Percentiles rank a stretch among this genome's conserved stretches.
Conservation (phyloP, 1,139 yeast genomes). For the Diutina catenulata region DNA sequence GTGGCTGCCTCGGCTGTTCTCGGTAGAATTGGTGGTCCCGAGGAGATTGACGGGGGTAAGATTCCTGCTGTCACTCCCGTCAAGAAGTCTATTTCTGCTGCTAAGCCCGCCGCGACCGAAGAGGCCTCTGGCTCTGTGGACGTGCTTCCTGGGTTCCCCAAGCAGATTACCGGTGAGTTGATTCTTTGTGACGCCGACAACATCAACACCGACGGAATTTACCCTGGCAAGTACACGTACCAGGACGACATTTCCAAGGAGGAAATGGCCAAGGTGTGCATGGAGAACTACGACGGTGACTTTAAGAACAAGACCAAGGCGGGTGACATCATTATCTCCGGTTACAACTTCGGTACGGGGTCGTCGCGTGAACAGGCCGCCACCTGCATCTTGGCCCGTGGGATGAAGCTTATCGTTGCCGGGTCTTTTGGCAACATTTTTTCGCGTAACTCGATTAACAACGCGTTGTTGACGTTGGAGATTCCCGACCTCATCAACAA, state of each 20-base stretch:
- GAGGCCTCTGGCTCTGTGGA: constrained; percentile 40
- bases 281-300: constrained; percentile 95
- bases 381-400: constrained; percentile 89
- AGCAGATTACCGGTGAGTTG: constrained; percentile 76
- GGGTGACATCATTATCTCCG: constrained; percentile 83
- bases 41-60: constrained; percentile 54
- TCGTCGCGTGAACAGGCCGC: constrained; percentile 99
- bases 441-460: constrained; percentile 89
- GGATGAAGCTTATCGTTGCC: constrained; percentile 83
- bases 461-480: constrained; percentile 86
- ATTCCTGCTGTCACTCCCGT: constrained; percentile 38
- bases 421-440: constrained; percentile 97
- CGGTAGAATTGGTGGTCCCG: constrained; percentile 91
- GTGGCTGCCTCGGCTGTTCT: constrained; percentile 95
- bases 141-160: constrained; percentile 84
- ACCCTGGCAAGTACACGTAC: constrained; percentile 97
- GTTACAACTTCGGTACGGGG: constrained; percentile 95
- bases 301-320: constrained; percentile 71
- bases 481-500: constrained; percentile 75
- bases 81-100: constrained; percentile 27
- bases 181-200: constrained; percentile 95
- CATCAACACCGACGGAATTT: constrained; percentile 95
- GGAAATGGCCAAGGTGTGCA: constrained; percentile 97
- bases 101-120: constrained; percentile 20
- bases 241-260: constrained; percentile 93